These are phyloP conservation scores for Bassia scoparia DNA, from an alignment of 148 eudicot genomes.

Conservation along the genomic window DNA sequence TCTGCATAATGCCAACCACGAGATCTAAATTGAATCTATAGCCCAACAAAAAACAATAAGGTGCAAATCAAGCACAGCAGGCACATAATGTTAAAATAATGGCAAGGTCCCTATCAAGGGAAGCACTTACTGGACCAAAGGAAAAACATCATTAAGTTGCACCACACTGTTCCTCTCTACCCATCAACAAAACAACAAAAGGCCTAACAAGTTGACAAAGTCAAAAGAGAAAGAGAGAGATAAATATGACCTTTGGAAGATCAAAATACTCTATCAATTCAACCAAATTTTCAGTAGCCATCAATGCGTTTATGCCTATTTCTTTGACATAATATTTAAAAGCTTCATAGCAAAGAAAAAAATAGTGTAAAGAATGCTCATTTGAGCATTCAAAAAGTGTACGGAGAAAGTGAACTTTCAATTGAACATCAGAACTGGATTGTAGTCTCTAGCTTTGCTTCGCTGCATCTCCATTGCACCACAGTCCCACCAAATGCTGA, in stretches of 20 bases:
- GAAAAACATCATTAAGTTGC: slow-evolving; percentile 31
- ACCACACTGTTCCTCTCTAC: slow-evolving; percentile 30
- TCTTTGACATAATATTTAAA: slow-evolving; percentile 6
- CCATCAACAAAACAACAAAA: slow-evolving; percentile 33
- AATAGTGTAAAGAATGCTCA: slow-evolving; percentile 20
- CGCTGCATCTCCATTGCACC: slow-evolving; percentile 19
- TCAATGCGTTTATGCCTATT: slow-evolving; percentile 18
- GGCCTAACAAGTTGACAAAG: slow-evolving; percentile 30
- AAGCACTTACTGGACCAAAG: slow-evolving; percentile 25
- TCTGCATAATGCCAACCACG: slow-evolving; percentile 14
- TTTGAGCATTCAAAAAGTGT: slow-evolving; percentile 13
- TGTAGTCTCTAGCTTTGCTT: slow-evolving; percentile 30
- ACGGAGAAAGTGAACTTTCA: slow-evolving; percentile 17
- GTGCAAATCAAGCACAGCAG: slow-evolving; percentile 18
- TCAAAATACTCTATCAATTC: background rate
- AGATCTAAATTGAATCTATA: slow-evolving; percentile 15
- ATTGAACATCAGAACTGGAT: slow-evolving; percentile 27
- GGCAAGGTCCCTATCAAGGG: slow-evolving; percentile 19
- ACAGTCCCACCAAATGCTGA: slow-evolving; percentile 25
- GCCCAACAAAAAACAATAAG: slow-evolving; percentile 16
- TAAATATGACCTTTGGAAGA: slow-evolving; percentile 13
- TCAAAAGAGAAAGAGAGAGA: slow-evolving; percentile 15
- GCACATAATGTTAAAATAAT: slow-evolving; percentile 12
- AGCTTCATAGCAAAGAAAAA: slow-evolving; percentile 17
- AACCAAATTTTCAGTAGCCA: slow-evolving; percentile 14